Evolutionary conservation across 352 stramenopile genomes (phyloP).

Genomic region (Phytophthora aleatoria): DNA sequence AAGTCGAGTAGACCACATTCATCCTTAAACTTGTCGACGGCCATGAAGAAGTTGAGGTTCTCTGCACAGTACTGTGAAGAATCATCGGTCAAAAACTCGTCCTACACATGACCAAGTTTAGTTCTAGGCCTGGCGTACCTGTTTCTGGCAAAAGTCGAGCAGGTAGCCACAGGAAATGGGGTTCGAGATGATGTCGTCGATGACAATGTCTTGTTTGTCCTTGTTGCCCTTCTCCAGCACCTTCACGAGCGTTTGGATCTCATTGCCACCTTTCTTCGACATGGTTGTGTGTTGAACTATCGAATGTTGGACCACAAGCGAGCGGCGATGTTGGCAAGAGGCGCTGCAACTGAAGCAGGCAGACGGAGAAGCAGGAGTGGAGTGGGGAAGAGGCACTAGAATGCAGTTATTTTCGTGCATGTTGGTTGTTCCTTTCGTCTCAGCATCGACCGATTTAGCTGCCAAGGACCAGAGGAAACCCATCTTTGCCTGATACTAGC

Average conservation of each 20-base stretch:
- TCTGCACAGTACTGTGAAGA: constrained; percentile 69
- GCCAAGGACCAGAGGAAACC: constrained; percentile 17
- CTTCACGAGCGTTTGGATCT: constrained; percentile 68
- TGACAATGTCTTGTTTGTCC: constrained; percentile 81
- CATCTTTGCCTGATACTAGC: neutral
- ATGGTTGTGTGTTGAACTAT: constrained; percentile 28
- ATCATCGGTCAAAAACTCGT: neutral
- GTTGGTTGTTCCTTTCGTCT: constrained; percentile 5
- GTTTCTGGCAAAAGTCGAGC: constrained; percentile 88
- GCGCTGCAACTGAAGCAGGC: constrained; percentile 20
- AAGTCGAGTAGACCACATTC: constrained; percentile 80
- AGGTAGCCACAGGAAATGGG: constrained; percentile 85
- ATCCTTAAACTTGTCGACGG: constrained; percentile 87
- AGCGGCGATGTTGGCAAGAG: neutral
- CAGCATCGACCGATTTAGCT: constrained; percentile 30
- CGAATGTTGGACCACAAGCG: neutral
- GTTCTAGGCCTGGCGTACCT: constrained; percentile 42
- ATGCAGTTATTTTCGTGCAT: constrained; percentile 31
- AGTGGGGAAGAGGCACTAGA: neutral
- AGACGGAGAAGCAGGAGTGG: constrained; percentile 35
- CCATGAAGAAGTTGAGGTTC: constrained; percentile 90
- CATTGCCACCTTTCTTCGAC: constrained; percentile 73
- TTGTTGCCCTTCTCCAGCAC: constrained; percentile 71
- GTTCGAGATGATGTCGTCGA: constrained; percentile 88
- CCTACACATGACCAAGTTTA: neutral